phyloP scores from a whole-genome alignment of 208 protist genomes.

The Acanthamoeba lenticulata region DNA sequence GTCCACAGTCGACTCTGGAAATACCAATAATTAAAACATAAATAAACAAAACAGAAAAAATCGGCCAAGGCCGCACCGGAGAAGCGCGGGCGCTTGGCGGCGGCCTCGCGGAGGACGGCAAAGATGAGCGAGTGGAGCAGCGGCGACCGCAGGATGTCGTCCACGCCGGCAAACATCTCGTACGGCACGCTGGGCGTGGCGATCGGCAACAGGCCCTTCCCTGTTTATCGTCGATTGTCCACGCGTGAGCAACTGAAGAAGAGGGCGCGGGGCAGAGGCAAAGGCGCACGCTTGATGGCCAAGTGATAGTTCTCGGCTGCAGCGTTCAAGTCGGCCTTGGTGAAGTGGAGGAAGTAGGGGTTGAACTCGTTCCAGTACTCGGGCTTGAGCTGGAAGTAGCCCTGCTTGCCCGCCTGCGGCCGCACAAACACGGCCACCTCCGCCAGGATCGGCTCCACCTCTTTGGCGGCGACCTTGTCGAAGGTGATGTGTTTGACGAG shows the following conservation, averaged over 20 bases:
- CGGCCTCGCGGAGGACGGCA: not conserved
- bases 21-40: not conserved
- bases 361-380: constrained; percentile 60
- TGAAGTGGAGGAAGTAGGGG: constrained; percentile 60
- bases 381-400: constrained; percentile 37
- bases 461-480: not conserved
- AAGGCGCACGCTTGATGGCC: not conserved
- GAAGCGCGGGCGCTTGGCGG: not conserved
- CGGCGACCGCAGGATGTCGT: constrained; percentile 17
- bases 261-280: not conserved
- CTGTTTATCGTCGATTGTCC: not conserved
- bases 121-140: constrained; percentile 24
- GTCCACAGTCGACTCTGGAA: not conserved
- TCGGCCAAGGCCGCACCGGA: not conserved
- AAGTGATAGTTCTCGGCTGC: constrained; percentile 54
- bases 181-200: constrained; percentile 7
- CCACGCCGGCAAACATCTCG: not conserved
- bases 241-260: not conserved
- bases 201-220: constrained; percentile 5
- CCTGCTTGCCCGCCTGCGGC: constrained; percentile 54
- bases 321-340: not conserved
- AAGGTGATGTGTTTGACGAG: constrained; percentile 53
- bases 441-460: not conserved
- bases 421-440: constrained; percentile 13
- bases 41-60: not conserved